A percentile compares a stretch with the other conserved stretches of the same genome.
Conservation (phyloP, 164 flowering plant genomes). For the Vitis amurensis region DNA sequence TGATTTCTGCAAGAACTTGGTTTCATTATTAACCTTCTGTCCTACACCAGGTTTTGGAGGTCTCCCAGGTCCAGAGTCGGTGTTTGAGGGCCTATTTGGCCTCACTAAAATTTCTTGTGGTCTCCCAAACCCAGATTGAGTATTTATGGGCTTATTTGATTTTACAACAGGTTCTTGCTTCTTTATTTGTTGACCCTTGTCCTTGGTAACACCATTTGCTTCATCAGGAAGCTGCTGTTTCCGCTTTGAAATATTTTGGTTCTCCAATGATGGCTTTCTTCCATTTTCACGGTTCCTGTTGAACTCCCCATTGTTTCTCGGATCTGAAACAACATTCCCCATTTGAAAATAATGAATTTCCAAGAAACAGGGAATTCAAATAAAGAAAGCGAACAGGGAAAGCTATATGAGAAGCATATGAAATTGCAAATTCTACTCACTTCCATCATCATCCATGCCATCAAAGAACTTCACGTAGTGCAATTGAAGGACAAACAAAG, state of each 20-base stretch:
- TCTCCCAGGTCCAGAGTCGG: slow-evolving; percentile 54
- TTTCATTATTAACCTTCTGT: slow-evolving; percentile 28
- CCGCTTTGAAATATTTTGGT: slow-evolving; percentile 23
- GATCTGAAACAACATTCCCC: slow-evolving; percentile 57
- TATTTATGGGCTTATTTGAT: slow-evolving; percentile 40
- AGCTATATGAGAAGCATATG: slow-evolving; percentile 9
- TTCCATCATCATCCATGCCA: slow-evolving; percentile 95
- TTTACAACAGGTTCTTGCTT: slow-evolving; percentile 36
- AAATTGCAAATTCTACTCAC: slow-evolving; percentile 52
- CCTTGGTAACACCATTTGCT: slow-evolving; percentile 26
- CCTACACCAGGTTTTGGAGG: slow-evolving; percentile 37
- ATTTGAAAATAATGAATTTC: slow-evolving; percentile 18
- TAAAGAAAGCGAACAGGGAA: slow-evolving; percentile 33
- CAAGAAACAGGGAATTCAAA: slow-evolving; percentile 30
- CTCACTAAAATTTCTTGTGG: slow-evolving; percentile 34
- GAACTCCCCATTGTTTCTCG: slow-evolving; percentile 52
- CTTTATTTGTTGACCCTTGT: slow-evolving; percentile 34
- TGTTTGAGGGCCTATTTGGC: slow-evolving; percentile 40
- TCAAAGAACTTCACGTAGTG: slow-evolving; percentile 70
- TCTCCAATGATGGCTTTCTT: slow-evolving; percentile 35
- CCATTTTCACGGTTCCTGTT: slow-evolving; percentile 50
- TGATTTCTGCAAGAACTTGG: slow-evolving; percentile 35
- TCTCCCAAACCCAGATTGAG: slow-evolving; percentile 51
- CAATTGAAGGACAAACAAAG: slow-evolving; percentile 9
- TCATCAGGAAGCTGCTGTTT: slow-evolving; percentile 27